Base-by-base conservation (phyloP, 805 yeast species). In the Lachancea cidri region DNA sequence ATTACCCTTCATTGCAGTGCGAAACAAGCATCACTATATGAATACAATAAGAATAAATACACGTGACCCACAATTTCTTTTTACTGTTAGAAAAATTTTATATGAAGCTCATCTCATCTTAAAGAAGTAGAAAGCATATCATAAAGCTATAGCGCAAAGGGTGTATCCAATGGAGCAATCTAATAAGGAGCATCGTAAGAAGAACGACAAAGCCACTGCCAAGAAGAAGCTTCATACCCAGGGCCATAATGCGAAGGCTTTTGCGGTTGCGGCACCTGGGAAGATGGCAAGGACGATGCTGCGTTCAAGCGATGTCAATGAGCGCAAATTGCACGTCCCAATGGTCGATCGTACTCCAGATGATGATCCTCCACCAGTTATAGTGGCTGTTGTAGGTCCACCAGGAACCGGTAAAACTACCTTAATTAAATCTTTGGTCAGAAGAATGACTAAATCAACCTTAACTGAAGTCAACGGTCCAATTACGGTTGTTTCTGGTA, bases 361-460 rank as follows among this genome's bases (percentile, higher is more conserved):
- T 43, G 96, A 91, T 57, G 94, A 86, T 52, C 96, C 98, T 3
- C 97, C 97, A 16, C 99, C 99, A 32, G 83, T 93, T 17, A 81
- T 93, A 42, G 87, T 93, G 17, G 96, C 96, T 0, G 95, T 93
- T 5, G 96, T 93, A 9, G 99, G 99, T 0, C 99, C 99, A 9
- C 95, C 96, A 7, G 99, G 99, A 13, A 93, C 98, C 0, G 99
- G 99, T 49, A 93, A 93, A 60, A 79, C 97, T 13, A 91, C 98
- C 0, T 71, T 93, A 55, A 86, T 93, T 55, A 83, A 87, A 60
- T 87, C 97, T 5, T 69, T 93, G 41, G 87, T 93, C 4, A 76
- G 91, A 64, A 70, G 97, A 60, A 74, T 86, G 63, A 79, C 98
- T 4, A 93, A 93, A 63, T 86, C 94, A 20, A 77, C 93, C 0